Evolutionary conservation across 2,329 filamentous ascomycete species (phyloP).

Genomic region (Neophaeococcomyces aloes): DNA sequence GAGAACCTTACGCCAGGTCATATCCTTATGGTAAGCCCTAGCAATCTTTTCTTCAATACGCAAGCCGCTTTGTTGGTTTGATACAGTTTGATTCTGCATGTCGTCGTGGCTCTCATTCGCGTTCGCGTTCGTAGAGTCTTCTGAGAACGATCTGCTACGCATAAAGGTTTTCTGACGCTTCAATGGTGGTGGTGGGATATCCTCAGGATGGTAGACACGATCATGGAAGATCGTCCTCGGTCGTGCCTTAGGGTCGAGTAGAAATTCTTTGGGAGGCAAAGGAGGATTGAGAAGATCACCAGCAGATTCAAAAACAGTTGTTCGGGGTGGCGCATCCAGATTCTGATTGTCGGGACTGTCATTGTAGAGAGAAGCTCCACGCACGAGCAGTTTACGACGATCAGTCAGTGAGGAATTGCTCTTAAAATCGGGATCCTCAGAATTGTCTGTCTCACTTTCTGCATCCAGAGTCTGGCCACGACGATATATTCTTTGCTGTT

Average conservation of each 20-base stretch:
- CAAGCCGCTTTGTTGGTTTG: constrained; percentile 47
- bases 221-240: constrained; percentile 94
- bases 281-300: constrained; percentile 87
- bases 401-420: constrained; percentile 28
- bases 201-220: constrained; percentile 81
- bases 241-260: constrained; percentile 71
- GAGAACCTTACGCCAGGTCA: constrained; percentile 94
- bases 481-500: constrained; percentile 61
- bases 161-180: constrained; percentile 32
- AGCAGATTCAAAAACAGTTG: constrained; percentile 89
- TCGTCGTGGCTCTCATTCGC: constrained; percentile 11
- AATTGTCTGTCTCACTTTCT: constrained; percentile 31
- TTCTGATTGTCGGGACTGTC: constrained; percentile 30
- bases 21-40: constrained; percentile 78
- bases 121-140: constrained; percentile 11
- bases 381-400: constrained; percentile 27
- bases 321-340: constrained; percentile 67
- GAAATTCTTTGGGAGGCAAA: constrained; percentile 66
- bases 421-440: constrained; percentile 1
- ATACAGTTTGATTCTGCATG: constrained; percentile 22
- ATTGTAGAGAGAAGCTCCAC: constrained; percentile 42
- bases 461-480: constrained; percentile 62
- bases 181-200: constrained; percentile 71
- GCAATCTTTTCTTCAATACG: constrained; percentile 97
- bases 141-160: constrained; percentile 6